phyloP scores from a whole-genome alignment of 2,329 filamentous ascomycete species.

The Paecilomyces niveus region DNA sequence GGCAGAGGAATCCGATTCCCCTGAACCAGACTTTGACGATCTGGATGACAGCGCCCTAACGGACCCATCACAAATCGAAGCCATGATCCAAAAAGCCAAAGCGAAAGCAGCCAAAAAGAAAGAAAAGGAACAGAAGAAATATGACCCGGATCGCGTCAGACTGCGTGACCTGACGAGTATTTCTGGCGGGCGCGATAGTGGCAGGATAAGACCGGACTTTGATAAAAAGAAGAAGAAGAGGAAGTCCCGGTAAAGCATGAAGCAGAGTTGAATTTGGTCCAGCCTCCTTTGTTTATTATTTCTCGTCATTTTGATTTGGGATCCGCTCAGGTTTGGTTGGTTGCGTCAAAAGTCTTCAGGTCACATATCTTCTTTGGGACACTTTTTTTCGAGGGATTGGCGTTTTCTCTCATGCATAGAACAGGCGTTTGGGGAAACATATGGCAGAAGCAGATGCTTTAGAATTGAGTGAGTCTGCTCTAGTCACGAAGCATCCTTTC shows the following conservation, averaged over 20 bases:
- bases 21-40: slow-evolving; percentile 5
- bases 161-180: slow-evolving; percentile 22
- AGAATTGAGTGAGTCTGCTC: not conserved
- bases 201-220: not conserved
- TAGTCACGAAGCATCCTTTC: not conserved
- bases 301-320: not conserved
- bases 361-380: not conserved
- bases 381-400: not conserved
- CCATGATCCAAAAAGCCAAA: slow-evolving; percentile 13
- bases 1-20: not conserved
- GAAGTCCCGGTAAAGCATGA: not conserved
- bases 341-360: not conserved
- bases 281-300: not conserved
- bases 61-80: slow-evolving; percentile 9
- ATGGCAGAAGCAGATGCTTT: not conserved
- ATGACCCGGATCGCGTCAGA: slow-evolving; percentile 7
- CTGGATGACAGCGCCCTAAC: slow-evolving; percentile 1
- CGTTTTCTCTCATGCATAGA: not conserved
- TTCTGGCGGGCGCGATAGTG: slow-evolving; percentile 13
- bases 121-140: slow-evolving; percentile 8
- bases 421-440: not conserved
- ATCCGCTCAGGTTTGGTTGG: not conserved
- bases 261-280: not conserved
- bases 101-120: slow-evolving; percentile 10
- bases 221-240: not conserved